Conservation (phyloP, 2,329 filamentous ascomycete species). For the Stachybotrys elegans region DNA sequence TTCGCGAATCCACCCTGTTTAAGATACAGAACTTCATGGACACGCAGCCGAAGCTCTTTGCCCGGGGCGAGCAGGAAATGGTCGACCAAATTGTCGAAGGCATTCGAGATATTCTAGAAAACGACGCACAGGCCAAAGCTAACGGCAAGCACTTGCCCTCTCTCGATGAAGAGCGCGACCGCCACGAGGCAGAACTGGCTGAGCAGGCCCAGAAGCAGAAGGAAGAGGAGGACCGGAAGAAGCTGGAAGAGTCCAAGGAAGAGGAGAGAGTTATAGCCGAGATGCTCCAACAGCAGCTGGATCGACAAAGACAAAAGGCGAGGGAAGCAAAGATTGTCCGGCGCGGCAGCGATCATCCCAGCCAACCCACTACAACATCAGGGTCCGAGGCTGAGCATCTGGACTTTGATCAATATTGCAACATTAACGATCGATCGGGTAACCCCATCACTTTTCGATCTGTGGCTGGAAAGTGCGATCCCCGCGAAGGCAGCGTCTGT, state of each 20-base stretch:
- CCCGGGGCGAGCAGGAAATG: slow-evolving; percentile 51
- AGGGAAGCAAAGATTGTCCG: slow-evolving; percentile 61
- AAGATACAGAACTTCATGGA: slow-evolving; percentile 63
- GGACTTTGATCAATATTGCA: slow-evolving; percentile 64
- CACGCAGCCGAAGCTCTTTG: slow-evolving; percentile 50
- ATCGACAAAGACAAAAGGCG: slow-evolving; percentile 58
- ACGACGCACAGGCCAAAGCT: slow-evolving; percentile 73
- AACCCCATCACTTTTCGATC: slow-evolving; percentile 63
- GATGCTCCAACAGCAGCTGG: slow-evolving; percentile 68
- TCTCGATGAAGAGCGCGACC: slow-evolving; percentile 81
- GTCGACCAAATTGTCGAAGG: slow-evolving; percentile 62
- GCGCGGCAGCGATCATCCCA: slow-evolving; percentile 32
- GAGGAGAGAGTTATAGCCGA: slow-evolving; percentile 66
- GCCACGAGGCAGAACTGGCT: slow-evolving; percentile 69
- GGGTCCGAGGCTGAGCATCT: slow-evolving; percentile 32
- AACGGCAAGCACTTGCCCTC: slow-evolving; percentile 75
- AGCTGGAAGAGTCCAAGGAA: slow-evolving; percentile 54
- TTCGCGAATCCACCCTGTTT: slow-evolving; percentile 66
- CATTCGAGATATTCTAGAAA: slow-evolving; percentile 74
- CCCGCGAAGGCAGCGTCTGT: slow-evolving; percentile 61
- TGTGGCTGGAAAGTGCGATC: slow-evolving; percentile 63
- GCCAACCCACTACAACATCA: slow-evolving; percentile 20
- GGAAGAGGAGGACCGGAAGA: slow-evolving; percentile 47
- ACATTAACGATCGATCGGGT: slow-evolving; percentile 57
- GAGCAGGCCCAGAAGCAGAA: slow-evolving; percentile 53